Evolutionary conservation across 352 stramenopile genomes (phyloP).

Genomic region (Blastocystis hominis): DNA sequence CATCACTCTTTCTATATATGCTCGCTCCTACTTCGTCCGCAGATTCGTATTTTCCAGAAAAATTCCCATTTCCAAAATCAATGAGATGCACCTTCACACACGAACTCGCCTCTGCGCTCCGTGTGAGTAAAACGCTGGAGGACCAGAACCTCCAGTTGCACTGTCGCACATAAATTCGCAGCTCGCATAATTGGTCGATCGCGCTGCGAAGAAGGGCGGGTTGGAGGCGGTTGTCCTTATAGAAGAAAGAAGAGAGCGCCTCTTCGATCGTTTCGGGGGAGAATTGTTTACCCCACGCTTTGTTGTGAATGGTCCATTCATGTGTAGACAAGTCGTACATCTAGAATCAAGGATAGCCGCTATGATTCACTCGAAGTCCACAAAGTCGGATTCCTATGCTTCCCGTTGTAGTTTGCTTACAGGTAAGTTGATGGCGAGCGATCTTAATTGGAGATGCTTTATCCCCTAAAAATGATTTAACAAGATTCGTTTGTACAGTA

Average conservation of each 20-base stretch:
- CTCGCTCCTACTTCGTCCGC: background rate
- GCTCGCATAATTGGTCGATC: background rate
- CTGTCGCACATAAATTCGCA: background rate
- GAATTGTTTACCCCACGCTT: background rate
- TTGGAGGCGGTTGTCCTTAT: background rate
- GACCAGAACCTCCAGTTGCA: slow-evolving; percentile 10
- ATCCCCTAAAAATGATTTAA: background rate
- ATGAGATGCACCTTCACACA: background rate
- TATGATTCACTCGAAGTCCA: background rate
- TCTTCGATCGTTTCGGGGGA: background rate
- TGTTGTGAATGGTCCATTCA: background rate
- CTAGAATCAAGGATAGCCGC: background rate
- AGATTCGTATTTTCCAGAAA: background rate
- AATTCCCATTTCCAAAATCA: slow-evolving; percentile 42
- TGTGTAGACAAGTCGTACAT: background rate
- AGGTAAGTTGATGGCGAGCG: background rate
- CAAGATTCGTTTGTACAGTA: background rate
- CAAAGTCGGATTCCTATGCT: background rate
- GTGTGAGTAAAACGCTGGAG: slow-evolving; percentile 9
- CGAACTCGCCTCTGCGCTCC: background rate
- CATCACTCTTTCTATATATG: background rate
- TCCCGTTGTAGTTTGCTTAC: background rate
- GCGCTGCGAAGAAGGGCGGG: background rate
- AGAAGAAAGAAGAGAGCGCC: background rate
- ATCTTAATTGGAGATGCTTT: background rate